These are phyloP conservation scores for Anthracocystis setariae DNA, from an alignment of 1,284 basidiomycete species.

Conservation along the genomic window DNA sequence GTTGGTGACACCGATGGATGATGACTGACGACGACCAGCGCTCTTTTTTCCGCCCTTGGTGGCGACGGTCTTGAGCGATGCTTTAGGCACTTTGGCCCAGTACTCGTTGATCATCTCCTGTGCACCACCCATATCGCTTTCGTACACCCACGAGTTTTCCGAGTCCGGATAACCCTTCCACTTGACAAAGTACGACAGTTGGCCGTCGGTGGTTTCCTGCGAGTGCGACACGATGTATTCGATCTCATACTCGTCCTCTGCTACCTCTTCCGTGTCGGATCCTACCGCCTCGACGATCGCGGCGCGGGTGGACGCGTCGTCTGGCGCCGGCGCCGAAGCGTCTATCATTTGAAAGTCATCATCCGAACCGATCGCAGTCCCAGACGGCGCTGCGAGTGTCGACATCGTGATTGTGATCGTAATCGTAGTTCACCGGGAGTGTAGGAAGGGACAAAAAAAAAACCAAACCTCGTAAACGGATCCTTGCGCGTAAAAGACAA, in stretches of 20 bases:
- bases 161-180: slow-evolving; percentile 54
- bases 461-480: too few relatives aligned
- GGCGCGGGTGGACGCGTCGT: too few relatives aligned
- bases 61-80: slow-evolving; percentile 29
- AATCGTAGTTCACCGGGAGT: too few relatives aligned
- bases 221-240: slow-evolving; percentile 48
- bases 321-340: too few relatives aligned
- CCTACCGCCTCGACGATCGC: too few relatives aligned
- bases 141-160: slow-evolving; percentile 55
- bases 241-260: slow-evolving; percentile 50
- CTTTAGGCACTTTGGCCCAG: slow-evolving; percentile 26
- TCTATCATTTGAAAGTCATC: slow-evolving; percentile 34
- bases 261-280: slow-evolving; percentile 3
- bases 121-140: slow-evolving; percentile 49
- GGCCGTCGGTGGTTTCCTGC: slow-evolving; percentile 15
- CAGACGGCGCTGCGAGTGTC: not conserved
- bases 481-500: too few relatives aligned
- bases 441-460: too few relatives aligned
- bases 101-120: slow-evolving; percentile 50
- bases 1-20: not conserved
- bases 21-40: not conserved
- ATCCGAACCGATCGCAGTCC: slow-evolving; percentile 7
- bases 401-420: not conserved
- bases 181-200: slow-evolving; percentile 57
- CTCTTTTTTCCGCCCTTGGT: slow-evolving; percentile 29